Percentiles rank a stretch among this genome's conserved stretches.
phyloP scores from a whole-genome alignment of 2,329 filamentous ascomycete genomes.

The Aspergillus sp. region DNA sequence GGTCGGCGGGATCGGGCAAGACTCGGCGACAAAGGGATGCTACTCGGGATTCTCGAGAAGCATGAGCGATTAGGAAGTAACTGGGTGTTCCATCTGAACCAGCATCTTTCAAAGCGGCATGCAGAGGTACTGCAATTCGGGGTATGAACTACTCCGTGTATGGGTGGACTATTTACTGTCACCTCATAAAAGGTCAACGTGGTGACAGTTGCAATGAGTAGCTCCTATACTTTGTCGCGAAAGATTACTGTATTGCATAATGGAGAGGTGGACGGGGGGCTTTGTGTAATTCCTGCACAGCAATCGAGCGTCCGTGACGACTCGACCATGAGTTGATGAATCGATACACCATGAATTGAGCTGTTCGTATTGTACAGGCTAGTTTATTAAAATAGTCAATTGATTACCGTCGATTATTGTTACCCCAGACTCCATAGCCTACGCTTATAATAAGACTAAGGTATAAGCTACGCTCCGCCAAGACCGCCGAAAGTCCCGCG shows the following conservation, averaged over 20 bases:
- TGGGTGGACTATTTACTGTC: not conserved
- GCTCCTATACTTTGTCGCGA: not conserved
- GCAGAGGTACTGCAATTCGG: constrained; percentile 2
- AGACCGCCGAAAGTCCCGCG: constrained; percentile 8
- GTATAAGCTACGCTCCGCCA: not conserved
- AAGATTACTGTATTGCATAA: constrained; percentile 22
- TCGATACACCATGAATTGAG: constrained; percentile 28
- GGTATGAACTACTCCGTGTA: not conserved
- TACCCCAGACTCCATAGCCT: too few species aligned
- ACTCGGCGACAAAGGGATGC: constrained; percentile 36
- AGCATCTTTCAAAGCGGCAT: constrained; percentile 10
- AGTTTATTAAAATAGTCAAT: too few species aligned
- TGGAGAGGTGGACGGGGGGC: constrained; percentile 19
- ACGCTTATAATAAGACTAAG: too few species aligned
- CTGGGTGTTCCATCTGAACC: constrained; percentile 5
- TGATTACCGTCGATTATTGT: too few species aligned
- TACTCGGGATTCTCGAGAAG: constrained; percentile 29
- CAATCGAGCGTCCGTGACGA: constrained; percentile 31
- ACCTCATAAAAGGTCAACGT: too few species aligned
- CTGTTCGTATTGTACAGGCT: too few species aligned
- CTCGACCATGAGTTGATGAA: constrained; percentile 33
- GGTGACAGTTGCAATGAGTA: too few species aligned
- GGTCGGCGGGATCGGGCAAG: constrained; percentile 44
- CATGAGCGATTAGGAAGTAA: constrained; percentile 13
- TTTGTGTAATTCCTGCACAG: constrained; percentile 26